phyloP scores from a whole-genome alignment of 2,329 filamentous ascomycete species.

The Chrysosphaeria jannelii region DNA sequence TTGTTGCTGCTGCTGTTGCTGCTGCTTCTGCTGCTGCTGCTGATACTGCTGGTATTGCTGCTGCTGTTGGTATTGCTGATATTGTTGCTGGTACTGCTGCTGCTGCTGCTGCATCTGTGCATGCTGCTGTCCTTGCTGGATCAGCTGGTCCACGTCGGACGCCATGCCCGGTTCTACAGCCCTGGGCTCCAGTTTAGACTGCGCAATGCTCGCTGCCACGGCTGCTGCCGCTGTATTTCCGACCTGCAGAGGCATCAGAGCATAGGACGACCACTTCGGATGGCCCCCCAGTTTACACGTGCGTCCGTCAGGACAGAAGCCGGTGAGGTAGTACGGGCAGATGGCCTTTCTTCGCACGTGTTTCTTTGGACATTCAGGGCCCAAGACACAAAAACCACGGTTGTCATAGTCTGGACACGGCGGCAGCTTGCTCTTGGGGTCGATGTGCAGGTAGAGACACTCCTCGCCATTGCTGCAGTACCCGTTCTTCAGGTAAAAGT shows the following conservation, averaged over 20 bases:
- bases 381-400: constrained; percentile 75
- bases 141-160: too few relatives aligned
- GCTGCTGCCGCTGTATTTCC: too few relatives aligned
- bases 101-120: constrained; percentile 32
- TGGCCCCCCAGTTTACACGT: constrained; percentile 58
- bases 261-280: constrained; percentile 31
- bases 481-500: constrained; percentile 76
- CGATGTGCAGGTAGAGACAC: constrained; percentile 76
- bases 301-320: constrained; percentile 67
- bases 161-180: too few relatives aligned
- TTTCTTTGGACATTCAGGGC: constrained; percentile 61
- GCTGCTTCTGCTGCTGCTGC: too few relatives aligned
- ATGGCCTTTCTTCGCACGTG: constrained; percentile 48
- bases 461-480: constrained; percentile 95
- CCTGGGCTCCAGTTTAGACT: too few relatives aligned
- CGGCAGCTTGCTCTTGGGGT: constrained; percentile 48
- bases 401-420: constrained; percentile 84
- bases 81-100: constrained; percentile 7
- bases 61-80: too few relatives aligned
- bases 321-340: constrained; percentile 66
- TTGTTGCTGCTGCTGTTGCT: too few relatives aligned
- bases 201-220: too few relatives aligned
- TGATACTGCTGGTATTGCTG: constrained; percentile 11
- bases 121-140: too few relatives aligned
- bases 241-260: constrained; percentile 17